Conservation (phyloP, 768 basidiomycete genomes). For the Leccinum olivaceopallidum region DNA sequence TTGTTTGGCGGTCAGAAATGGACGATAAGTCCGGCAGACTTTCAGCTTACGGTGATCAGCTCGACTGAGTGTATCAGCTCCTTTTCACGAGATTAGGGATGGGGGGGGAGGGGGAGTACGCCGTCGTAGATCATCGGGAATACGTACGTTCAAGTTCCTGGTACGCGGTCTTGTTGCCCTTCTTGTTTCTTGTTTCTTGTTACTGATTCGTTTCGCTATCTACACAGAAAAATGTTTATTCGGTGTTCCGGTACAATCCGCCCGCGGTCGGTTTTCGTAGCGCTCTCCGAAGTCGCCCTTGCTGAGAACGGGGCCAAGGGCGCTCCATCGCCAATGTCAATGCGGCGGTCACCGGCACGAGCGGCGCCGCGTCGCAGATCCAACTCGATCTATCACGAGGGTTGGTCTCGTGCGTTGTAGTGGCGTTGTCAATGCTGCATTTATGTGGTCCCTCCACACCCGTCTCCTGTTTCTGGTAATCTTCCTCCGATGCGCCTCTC, state of each 20-base stretch:
- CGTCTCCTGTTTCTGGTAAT: no score
- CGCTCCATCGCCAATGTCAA: constrained; percentile 48
- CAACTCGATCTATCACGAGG: not conserved
- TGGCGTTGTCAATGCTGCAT: not conserved
- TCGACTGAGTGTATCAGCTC: constrained; percentile 51
- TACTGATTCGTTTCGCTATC: not conserved
- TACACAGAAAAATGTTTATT: constrained; percentile 55
- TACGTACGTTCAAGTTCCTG: constrained; percentile 37
- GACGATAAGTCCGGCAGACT: constrained; percentile 49
- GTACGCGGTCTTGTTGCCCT: constrained; percentile 11
- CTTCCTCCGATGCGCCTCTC: not conserved
- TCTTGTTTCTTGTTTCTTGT: not conserved
- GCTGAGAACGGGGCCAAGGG: constrained; percentile 34
- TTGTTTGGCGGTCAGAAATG: constrained; percentile 49
- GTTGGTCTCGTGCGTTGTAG: not conserved
- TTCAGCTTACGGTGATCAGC: constrained; percentile 41
- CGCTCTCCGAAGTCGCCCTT: constrained; percentile 35
- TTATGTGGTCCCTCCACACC: not conserved
- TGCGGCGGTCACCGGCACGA: constrained; percentile 42
- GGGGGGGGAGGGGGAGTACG: constrained; percentile 20
- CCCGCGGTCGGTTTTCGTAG: constrained; percentile 52
- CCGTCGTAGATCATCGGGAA: constrained; percentile 56
- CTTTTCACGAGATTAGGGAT: constrained; percentile 43
- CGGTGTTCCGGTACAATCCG: constrained; percentile 52
- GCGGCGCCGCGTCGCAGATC: constrained; percentile 3